These are phyloP conservation scores for Umbelopsis sp. DNA, from an alignment of 192 early-diverging fungal genomes.

Conservation along the genomic window DNA sequence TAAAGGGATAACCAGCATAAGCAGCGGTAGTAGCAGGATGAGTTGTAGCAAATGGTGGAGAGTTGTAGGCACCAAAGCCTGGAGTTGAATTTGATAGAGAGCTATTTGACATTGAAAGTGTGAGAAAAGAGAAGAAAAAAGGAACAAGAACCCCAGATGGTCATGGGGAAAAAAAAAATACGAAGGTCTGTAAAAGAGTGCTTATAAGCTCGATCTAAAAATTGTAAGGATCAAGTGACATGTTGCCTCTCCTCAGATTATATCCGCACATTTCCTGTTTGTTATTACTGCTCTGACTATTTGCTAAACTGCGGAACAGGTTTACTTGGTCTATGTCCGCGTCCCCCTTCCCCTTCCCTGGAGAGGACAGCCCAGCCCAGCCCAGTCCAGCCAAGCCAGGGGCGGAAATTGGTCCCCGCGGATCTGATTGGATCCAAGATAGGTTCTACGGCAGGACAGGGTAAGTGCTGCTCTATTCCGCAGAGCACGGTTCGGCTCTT, in stretches of 20 bases:
- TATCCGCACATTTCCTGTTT: constrained; percentile 18
- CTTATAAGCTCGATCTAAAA: background rate
- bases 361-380: too few species aligned
- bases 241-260: constrained; percentile 8
- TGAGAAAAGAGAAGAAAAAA: background rate
- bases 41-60: background rate
- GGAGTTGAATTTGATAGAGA: background rate
- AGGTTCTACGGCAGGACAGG: too few species aligned
- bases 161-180: background rate
- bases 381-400: too few species aligned
- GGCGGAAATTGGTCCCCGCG: background rate
- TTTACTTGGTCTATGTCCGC: too few species aligned
- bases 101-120: background rate
- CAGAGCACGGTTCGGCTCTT: background rate
- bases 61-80: background rate
- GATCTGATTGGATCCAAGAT: background rate
- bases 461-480: too few species aligned
- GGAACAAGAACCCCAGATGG: background rate
- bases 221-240: background rate
- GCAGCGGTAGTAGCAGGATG: background rate
- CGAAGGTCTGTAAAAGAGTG: background rate
- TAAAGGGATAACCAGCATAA: constrained; percentile 13
- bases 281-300: constrained; percentile 12
- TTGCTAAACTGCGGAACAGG: constrained; percentile 13
- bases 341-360: background rate